phyloP scores from a whole-genome alignment of 2,329 filamentous ascomycete genomes.

The Macrophomina tecta region DNA sequence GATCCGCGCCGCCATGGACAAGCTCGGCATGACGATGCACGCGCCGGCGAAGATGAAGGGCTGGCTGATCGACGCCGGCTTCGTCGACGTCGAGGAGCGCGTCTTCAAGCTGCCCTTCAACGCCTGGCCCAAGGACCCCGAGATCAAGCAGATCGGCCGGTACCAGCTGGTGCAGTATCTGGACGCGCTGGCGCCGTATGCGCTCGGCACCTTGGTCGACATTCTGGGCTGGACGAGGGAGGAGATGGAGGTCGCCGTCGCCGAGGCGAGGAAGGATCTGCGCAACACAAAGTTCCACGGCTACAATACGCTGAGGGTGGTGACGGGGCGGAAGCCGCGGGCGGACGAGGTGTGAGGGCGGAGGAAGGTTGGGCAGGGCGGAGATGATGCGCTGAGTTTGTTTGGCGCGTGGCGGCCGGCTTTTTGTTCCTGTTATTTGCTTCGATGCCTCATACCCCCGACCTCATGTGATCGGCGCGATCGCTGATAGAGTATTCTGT shows the following conservation, averaged over 20 bases:
- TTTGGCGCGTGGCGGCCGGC: not conserved
- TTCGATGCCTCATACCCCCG: too few relatives aligned
- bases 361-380: too few relatives aligned
- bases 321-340: slow-evolving; percentile 3
- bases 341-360: not conserved
- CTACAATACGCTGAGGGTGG: slow-evolving; percentile 35
- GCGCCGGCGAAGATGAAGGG: slow-evolving; percentile 31
- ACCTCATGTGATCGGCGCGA: too few relatives aligned
- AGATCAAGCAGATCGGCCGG: slow-evolving; percentile 30
- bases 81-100: slow-evolving; percentile 31
- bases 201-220: slow-evolving; percentile 26
- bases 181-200: slow-evolving; percentile 29
- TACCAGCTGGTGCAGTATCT: slow-evolving; percentile 30
- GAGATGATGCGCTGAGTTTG: not conserved
- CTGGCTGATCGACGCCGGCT: slow-evolving; percentile 31
- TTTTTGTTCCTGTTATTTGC: not conserved
- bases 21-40: slow-evolving; percentile 12
- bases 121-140: slow-evolving; percentile 28
- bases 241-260: slow-evolving; percentile 29
- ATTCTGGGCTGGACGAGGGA: slow-evolving; percentile 24
- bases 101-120: slow-evolving; percentile 31
- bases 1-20: slow-evolving; percentile 17
- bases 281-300: slow-evolving; percentile 32
- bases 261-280: slow-evolving; percentile 30
- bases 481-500: too few relatives aligned